Percentiles rank a stretch among this genome's conserved stretches.
Evolutionary conservation across 2,329 filamentous ascomycete genomes (phyloP).

Genomic region (Colletotrichum spaethianum): DNA sequence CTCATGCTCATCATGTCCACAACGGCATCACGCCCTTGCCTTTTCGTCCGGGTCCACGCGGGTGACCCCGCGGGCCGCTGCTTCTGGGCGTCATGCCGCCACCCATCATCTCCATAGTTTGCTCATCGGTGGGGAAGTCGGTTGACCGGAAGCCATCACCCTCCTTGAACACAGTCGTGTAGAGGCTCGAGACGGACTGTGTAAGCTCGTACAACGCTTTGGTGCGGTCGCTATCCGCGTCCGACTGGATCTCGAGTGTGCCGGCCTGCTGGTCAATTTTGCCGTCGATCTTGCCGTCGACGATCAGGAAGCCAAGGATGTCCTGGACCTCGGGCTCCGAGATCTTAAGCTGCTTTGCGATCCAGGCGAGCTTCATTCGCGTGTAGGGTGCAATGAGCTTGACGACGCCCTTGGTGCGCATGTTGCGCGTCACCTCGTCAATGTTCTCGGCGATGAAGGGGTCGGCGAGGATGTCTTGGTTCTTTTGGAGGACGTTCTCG

Average conservation of each 20-base stretch:
- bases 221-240: constrained; percentile 81
- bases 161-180: constrained; percentile 81
- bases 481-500: constrained; percentile 87
- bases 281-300: constrained; percentile 88
- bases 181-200: constrained; percentile 77
- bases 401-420: constrained; percentile 95
- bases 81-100: constrained; percentile 39
- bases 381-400: constrained; percentile 97
- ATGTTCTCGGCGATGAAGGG: constrained; percentile 99
- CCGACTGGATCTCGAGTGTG: constrained; percentile 83
- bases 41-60: constrained; percentile 36
- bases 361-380: constrained; percentile 88
- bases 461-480: constrained; percentile 90
- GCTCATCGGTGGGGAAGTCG: constrained; percentile 47
- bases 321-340: constrained; percentile 90
- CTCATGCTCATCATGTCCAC: constrained; percentile 20
- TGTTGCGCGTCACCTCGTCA: constrained; percentile 97
- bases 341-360: constrained; percentile 90
- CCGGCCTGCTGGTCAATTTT: constrained; percentile 92
- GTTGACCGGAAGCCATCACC: constrained; percentile 76
- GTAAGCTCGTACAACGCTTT: constrained; percentile 82
- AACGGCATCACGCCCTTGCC: constrained; percentile 34
- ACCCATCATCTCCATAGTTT: constrained; percentile 47
- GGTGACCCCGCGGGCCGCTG: constrained; percentile 27
- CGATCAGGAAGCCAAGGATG: constrained; percentile 93